These are phyloP conservation scores for Flammula alnicola DNA, from an alignment of 1,284 basidiomycete species.

Conservation along the genomic window DNA sequence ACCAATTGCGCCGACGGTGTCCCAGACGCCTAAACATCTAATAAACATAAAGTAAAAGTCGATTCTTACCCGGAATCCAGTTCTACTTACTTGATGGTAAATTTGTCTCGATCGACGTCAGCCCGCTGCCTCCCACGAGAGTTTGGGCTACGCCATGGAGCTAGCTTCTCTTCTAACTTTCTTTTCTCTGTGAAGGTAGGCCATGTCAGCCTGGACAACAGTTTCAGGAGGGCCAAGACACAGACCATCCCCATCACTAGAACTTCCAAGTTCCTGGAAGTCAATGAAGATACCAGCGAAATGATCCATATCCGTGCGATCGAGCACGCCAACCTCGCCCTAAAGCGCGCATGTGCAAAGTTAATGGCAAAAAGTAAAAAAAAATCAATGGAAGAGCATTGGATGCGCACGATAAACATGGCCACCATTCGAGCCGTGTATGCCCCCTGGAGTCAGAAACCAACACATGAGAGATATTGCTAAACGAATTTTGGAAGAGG, in stretches of 20 bases:
- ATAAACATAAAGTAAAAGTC: too few species aligned
- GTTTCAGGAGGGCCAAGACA: not conserved
- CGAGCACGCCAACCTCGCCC: conserved; percentile 68
- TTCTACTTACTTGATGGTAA: conserved; percentile 63
- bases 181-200: conserved; percentile 41
- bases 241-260: conserved; percentile 37
- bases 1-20: conserved; percentile 73
- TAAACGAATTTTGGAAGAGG: not conserved
- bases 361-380: conserved; percentile 1
- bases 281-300: conserved; percentile 65
- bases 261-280: conserved; percentile 64
- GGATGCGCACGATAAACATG: conserved; percentile 59
- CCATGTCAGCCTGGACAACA: not conserved
- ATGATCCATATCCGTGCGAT: conserved; percentile 69
- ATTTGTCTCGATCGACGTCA: conserved; percentile 47
- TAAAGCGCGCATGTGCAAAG: too few species aligned
- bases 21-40: conserved; percentile 74
- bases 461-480: not conserved
- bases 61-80: not conserved
- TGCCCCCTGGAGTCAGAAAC: conserved; percentile 13
- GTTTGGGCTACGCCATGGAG: conserved; percentile 52
- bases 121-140: conserved; percentile 59
- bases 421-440: conserved; percentile 56
- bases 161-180: conserved; percentile 46
- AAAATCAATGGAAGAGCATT: not conserved